These are phyloP conservation scores for Gossypium raimondii DNA, from an alignment of 345 rosid genomes.

Conservation along the genomic window DNA sequence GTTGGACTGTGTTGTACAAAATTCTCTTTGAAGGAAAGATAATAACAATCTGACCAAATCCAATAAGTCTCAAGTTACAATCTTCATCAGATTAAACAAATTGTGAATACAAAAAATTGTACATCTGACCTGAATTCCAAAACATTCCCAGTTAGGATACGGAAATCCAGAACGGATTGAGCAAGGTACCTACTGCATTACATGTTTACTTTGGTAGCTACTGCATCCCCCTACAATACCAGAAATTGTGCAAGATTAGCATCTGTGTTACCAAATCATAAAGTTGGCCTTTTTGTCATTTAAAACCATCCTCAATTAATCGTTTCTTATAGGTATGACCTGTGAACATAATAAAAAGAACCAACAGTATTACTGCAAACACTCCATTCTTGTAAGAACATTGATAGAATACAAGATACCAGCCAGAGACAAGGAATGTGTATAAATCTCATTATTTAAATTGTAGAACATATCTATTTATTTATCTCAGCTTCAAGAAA, in stretches of 20 bases:
- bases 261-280: neutral
- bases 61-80: neutral
- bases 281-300: neutral
- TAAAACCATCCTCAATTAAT: neutral
- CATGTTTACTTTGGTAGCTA: too few relatives aligned
- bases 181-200: neutral
- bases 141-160: neutral
- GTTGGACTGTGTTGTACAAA: neutral
- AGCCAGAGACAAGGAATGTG: neutral
- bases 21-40: neutral
- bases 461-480: neutral
- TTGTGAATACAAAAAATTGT: neutral
- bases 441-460: neutral
- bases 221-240: neutral
- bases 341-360: neutral
- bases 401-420: neutral
- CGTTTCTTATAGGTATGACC: neutral
- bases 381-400: neutral
- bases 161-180: neutral
- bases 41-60: neutral
- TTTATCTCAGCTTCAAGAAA: neutral
- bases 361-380: neutral
- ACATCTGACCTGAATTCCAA: conserved; percentile 7
- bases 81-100: neutral
- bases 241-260: conserved; percentile 1